Evolutionary conservation across 768 basidiomycete genomes (phyloP).

Genomic region (Leucocoprinus leucothites): DNA sequence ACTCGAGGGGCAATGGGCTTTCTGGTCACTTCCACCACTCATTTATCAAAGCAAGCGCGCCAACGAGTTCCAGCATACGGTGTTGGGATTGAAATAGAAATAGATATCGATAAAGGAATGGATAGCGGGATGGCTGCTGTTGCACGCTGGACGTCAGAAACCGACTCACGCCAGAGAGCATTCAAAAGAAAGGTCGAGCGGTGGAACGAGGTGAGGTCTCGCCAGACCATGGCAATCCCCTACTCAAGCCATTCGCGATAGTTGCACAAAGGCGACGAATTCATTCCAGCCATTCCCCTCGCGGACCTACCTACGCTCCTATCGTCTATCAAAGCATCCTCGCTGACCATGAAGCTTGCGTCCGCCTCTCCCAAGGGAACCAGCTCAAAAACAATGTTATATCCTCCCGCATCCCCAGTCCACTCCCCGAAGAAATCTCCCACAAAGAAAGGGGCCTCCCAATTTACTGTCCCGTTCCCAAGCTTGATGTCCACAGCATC

Average conservation of each 20-base stretch:
- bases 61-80: slow-evolving; percentile 80
- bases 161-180: slow-evolving; percentile 56
- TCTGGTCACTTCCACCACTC: slow-evolving; percentile 66
- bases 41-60: slow-evolving; percentile 62
- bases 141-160: slow-evolving; percentile 78
- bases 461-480: slow-evolving; percentile 52
- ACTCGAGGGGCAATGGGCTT: slow-evolving; percentile 79
- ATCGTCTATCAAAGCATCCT: slow-evolving; percentile 53
- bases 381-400: not conserved
- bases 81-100: slow-evolving; percentile 83
- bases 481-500: slow-evolving; percentile 38
- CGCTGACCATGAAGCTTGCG: slow-evolving; percentile 66
- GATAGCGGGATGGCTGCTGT: slow-evolving; percentile 84
- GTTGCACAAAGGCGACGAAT: slow-evolving; percentile 43
- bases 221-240: not conserved
- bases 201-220: slow-evolving; percentile 60
- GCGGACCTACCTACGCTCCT: slow-evolving; percentile 63
- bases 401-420: not conserved
- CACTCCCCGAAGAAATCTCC: slow-evolving; percentile 42
- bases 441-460: slow-evolving; percentile 30
- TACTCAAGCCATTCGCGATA: slow-evolving; percentile 21
- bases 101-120: slow-evolving; percentile 81
- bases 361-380: slow-evolving; percentile 70
- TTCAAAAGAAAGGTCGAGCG: slow-evolving; percentile 56
- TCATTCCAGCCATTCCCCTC: slow-evolving; percentile 58